These are phyloP conservation scores for Dothideomycetidae sp. DNA, from an alignment of 2,329 filamentous ascomycete species.

Conservation along the genomic window DNA sequence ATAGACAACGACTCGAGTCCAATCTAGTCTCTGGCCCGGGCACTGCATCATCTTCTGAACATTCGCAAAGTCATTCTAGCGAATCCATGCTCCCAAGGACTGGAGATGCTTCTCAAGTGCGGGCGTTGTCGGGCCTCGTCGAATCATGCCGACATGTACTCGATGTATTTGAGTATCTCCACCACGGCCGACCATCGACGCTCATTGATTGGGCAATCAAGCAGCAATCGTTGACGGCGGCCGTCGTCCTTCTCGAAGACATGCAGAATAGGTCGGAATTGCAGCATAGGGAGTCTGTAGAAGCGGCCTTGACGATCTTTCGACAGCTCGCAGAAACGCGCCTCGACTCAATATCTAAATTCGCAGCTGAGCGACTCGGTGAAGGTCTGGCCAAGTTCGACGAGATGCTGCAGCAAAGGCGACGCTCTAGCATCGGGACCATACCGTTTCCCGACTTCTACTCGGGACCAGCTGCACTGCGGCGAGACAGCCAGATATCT, in stretches of 20 bases:
- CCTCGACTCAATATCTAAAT: neutral
- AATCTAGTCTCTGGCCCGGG: conserved; percentile 6
- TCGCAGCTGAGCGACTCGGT: neutral
- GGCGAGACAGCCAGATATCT: conserved; percentile 7
- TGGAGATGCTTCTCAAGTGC: conserved; percentile 1
- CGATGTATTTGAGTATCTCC: conserved; percentile 34
- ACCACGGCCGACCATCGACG: conserved; percentile 28
- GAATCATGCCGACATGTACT: conserved; percentile 29
- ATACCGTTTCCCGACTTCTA: neutral
- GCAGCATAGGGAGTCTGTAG: conserved; percentile 2
- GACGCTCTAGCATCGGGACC: conserved; percentile 1
- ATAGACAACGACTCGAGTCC: conserved; percentile 30
- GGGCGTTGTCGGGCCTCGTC: conserved; percentile 28
- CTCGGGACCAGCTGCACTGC: neutral
- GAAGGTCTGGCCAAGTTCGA: conserved; percentile 1
- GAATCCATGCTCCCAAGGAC: conserved; percentile 6
- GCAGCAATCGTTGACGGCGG: conserved; percentile 37
- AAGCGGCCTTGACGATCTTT: conserved; percentile 6
- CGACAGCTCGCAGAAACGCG: conserved; percentile 1
- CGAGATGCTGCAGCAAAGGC: neutral
- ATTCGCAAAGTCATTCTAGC: conserved; percentile 12
- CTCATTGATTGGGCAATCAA: conserved; percentile 35
- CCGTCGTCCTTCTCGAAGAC: conserved; percentile 30
- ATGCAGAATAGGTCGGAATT: neutral
- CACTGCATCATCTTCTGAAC: conserved; percentile 1